Evolutionary conservation across 768 basidiomycete species (phyloP).

Genomic region (Tylopilus felleus): DNA sequence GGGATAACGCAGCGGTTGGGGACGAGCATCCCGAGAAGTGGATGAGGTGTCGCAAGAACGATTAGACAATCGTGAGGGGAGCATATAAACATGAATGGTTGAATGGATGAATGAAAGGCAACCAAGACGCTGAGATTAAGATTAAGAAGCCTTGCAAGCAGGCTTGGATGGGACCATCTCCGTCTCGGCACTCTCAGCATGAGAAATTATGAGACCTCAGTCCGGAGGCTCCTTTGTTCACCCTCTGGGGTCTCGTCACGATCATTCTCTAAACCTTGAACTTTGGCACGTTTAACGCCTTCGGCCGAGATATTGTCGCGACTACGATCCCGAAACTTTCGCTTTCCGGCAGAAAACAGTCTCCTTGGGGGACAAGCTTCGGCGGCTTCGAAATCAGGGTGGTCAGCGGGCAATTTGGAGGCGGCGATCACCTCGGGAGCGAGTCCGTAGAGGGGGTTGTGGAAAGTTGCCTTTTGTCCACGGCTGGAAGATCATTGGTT

Average conservation of each 20-base stretch:
- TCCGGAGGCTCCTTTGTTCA: conserved; percentile 7
- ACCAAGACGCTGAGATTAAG: neutral
- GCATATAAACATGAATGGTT: conserved; percentile 8
- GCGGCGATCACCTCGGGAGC: conserved; percentile 38
- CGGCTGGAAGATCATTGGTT: conserved; percentile 44
- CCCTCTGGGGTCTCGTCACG: conserved; percentile 10
- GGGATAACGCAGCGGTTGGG: too few species aligned
- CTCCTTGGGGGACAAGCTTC: conserved; percentile 53
- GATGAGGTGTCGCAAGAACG: conserved; percentile 12
- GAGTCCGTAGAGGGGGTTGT: conserved; percentile 62
- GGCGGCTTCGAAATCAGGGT: conserved; percentile 63
- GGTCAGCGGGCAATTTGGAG: conserved; percentile 53
- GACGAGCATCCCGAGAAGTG: too few species aligned
- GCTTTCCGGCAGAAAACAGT: conserved; percentile 43
- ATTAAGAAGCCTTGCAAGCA: neutral
- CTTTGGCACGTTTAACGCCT: conserved; percentile 15
- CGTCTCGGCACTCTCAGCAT: conserved; percentile 2
- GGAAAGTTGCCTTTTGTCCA: conserved; percentile 57
- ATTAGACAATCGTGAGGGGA: neutral
- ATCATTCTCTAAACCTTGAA: conserved; percentile 1
- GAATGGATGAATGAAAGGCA: neutral
- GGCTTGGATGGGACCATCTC: conserved; percentile 8
- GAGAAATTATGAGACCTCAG: neutral
- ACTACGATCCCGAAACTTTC: conserved; percentile 25
- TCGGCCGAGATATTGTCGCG: conserved; percentile 11